phyloP scores from a whole-genome alignment of 352 stramenopile species.

The Blastocystis sp. region DNA sequence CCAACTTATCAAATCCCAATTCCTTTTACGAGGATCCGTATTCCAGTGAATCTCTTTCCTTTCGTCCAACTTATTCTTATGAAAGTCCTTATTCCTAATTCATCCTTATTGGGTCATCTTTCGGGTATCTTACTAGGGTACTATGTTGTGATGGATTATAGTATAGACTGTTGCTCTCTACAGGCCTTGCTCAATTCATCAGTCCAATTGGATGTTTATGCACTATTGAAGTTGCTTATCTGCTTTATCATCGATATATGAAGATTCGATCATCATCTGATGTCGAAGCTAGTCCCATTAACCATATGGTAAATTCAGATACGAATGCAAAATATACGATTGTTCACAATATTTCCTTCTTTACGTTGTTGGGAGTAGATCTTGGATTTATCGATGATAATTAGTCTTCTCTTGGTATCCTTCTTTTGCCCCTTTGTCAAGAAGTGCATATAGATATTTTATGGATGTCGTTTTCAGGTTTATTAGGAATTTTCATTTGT shows the following conservation, averaged over 20 bases:
- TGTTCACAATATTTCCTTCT: constrained; percentile 59
- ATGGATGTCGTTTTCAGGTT: not conserved
- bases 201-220: not conserved
- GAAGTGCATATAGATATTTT: not conserved
- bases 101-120: constrained; percentile 54
- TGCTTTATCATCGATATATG: not conserved
- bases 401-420: constrained; percentile 4
- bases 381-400: not conserved
- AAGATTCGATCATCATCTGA: not conserved
- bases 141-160: not conserved
- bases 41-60: constrained; percentile 31
- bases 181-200: not conserved
- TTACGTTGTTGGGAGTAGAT: not conserved
- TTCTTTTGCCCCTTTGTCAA: not conserved
- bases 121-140: constrained; percentile 35
- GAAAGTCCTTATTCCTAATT: constrained; percentile 46
- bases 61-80: constrained; percentile 47
- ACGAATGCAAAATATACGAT: constrained; percentile 53
- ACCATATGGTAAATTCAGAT: constrained; percentile 58
- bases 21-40: not conserved
- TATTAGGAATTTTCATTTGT: not conserved
- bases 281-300: not conserved
- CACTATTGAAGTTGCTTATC: not conserved
- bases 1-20: not conserved
- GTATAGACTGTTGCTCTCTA: not conserved